phyloP scores from a whole-genome alignment of 768 basidiomycete species.

The Holtermannia corniformis region DNA sequence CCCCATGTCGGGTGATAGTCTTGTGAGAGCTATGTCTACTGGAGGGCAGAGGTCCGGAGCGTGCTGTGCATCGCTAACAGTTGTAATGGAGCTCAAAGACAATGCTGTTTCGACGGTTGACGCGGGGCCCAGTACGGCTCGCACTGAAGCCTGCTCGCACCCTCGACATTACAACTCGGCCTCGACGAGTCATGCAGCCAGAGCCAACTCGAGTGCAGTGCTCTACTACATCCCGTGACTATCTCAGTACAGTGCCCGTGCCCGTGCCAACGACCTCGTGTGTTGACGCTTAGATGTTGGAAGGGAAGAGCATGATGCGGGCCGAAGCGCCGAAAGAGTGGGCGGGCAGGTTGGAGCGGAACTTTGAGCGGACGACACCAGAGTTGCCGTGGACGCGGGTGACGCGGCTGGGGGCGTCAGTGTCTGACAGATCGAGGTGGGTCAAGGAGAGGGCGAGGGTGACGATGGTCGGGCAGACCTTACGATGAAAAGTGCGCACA shows the following conservation, averaged over 20 bases:
- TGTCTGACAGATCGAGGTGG: neutral
- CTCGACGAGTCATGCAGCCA: too few relatives aligned
- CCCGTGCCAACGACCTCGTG: neutral
- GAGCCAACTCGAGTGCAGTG: neutral
- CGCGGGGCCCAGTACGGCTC: too few relatives aligned
- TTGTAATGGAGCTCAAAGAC: too few relatives aligned
- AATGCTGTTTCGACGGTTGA: too few relatives aligned
- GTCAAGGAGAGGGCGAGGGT: neutral
- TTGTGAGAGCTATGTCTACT: too few relatives aligned
- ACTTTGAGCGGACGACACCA: slow-evolving; percentile 95
- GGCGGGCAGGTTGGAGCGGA: slow-evolving; percentile 88
- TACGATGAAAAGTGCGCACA: too few relatives aligned
- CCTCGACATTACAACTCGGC: too few relatives aligned
- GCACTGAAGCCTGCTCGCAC: too few relatives aligned
- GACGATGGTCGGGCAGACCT: neutral
- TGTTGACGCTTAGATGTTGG: slow-evolving; percentile 35
- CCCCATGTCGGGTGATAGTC: slow-evolving; percentile 26
- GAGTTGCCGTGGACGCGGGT: slow-evolving; percentile 88
- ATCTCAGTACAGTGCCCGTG: neutral
- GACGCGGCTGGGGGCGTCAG: slow-evolving; percentile 54
- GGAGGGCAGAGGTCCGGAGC: too few relatives aligned
- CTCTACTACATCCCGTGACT: neutral
- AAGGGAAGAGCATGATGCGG: slow-evolving; percentile 43
- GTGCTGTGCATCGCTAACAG: too few relatives aligned
- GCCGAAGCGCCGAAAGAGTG: slow-evolving; percentile 86